Base-by-base conservation (phyloP, 768 basidiomycete species). In the Ramaria sp. region DNA sequence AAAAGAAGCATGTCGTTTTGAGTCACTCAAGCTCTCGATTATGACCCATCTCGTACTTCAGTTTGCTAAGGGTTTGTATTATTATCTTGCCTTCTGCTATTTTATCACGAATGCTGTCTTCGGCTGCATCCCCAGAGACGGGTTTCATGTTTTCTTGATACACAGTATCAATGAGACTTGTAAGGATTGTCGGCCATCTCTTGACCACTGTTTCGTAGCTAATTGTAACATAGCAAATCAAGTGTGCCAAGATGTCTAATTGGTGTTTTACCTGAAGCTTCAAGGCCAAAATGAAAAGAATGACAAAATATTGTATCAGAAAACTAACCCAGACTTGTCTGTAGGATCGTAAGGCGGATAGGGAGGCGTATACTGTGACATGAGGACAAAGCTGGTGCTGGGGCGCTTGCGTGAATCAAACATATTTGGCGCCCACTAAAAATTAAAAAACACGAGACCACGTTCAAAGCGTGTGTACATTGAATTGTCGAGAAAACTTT, bases 31-130 rank as follows among this genome's bases (percentile, higher is more conserved):
- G 42, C 34, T 16, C 28, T 28, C 63, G 64, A 66, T 95, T 84
- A 58, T 86, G 74, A 0, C 79, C 83, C 87, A 96, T 94, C 62
- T 85, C 81, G 67, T 92, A 88, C 69, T 95, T 97, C 57, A 97
- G 69, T 64, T 78, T 78, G 61, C 83, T 81, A 48, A 88, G 71
- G 62, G 78, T 73, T 55, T 78, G 75, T 52, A 97, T 91, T 57
- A 96, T 80, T 13, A 61, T 70, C 62, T 83, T 88, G 1, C 88
- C 91, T 65, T 96, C 89, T n/a, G 67, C 66, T 38, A 91, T 69
- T 66, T 66, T 66, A 7, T 56, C 65, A 24, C 50, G 28, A 9
- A 55, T 59, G 73, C 77, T 50, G 6, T 49, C 25, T 3, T 62
- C 60, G 28, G 59, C 62, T 39, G 55, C 57, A 13, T 57, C 54